A percentile compares a stretch with the other conserved stretches of the same genome.
Conservation (phyloP, 2,329 filamentous ascomycete species). For the Colletotrichum viniferum region DNA sequence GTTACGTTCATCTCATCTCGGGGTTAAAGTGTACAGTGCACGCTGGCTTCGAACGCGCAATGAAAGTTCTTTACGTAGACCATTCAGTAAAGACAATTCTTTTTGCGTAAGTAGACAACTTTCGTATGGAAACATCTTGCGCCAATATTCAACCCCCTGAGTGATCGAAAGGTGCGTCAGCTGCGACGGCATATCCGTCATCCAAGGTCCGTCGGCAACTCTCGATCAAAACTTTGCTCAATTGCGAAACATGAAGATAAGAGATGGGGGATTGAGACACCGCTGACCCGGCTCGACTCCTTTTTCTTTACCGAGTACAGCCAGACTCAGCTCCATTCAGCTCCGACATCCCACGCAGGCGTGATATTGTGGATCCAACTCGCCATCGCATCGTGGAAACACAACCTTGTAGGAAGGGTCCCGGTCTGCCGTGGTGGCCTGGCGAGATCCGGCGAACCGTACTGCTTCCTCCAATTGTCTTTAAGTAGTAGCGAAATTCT, state of each 20-base stretch:
- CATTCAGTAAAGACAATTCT: background rate
- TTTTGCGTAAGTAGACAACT: background rate
- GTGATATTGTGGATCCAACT: constrained; percentile 11
- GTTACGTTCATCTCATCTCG: background rate
- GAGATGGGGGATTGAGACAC: background rate
- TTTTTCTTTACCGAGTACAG: background rate
- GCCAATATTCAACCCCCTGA: background rate
- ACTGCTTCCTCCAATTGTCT: too few relatives aligned
- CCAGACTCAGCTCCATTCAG: background rate
- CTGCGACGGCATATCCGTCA: background rate
- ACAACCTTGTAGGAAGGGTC: background rate
- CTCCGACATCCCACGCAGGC: background rate
- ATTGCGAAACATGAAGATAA: background rate
- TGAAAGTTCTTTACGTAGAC: background rate
- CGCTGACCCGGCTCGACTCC: background rate
- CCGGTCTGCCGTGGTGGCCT: background rate
- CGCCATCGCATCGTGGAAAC: background rate
- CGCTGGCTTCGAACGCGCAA: background rate
- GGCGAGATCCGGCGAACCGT: constrained; percentile 3
- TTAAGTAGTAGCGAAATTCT: background rate
- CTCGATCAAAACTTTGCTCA: background rate
- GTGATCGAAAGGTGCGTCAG: background rate
- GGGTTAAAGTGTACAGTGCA: background rate
- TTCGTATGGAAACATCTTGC: background rate
- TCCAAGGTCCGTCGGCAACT: background rate